Base-by-base conservation (phyloP, 108 stramenopile species). In the Seminavis robusta region DNA sequence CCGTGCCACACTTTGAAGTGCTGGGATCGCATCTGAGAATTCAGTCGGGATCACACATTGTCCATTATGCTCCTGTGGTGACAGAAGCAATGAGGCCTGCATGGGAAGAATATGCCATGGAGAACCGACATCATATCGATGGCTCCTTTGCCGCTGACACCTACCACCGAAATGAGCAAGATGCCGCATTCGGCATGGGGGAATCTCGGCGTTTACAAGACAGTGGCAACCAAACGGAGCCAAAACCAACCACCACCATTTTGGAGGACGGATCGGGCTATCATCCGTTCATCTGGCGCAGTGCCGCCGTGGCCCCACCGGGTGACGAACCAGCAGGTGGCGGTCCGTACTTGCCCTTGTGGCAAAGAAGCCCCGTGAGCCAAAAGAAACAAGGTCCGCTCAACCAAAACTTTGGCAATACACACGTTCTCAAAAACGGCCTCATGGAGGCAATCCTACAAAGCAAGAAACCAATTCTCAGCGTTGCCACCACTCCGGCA, bases 31-130 rank as follows among this genome's bases (percentile, higher is more conserved):
- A 10, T 27, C 11, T n/a, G 10, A 9, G 46, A 27, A 13, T 27
- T 13, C 10, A 47, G 11, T 10, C 46, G 46, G 46, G n/a, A n/a
- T 10, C 46, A 11, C 25, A 11, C 15, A 9, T 47, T 15, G n/a
- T 47, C 15, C n/a, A 47, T n/a, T 47, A 47, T 47, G 11, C 15
- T 9, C 55, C 55, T 41, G 13, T 41, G 9, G 55, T 56, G 8
- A 39, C 36, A 6, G 25, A 56, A 7, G 55, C 7, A 8, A 42
- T n/a, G 5, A 21, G 55, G 17, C 9, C 39, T 20, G 21, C 8
- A 56, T 56, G 55, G 55, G 55, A 56, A 42, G 20, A 39, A 17
- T 56, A 56, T 24, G 55, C 55, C 8, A 41, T 26, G 8, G 25
- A 9, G 23, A 9, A 41, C 17, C 23, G 15, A 39, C 9, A 47